phyloP scores from a whole-genome alignment of 164 flowering plant species.

The Aristolochia californica region DNA sequence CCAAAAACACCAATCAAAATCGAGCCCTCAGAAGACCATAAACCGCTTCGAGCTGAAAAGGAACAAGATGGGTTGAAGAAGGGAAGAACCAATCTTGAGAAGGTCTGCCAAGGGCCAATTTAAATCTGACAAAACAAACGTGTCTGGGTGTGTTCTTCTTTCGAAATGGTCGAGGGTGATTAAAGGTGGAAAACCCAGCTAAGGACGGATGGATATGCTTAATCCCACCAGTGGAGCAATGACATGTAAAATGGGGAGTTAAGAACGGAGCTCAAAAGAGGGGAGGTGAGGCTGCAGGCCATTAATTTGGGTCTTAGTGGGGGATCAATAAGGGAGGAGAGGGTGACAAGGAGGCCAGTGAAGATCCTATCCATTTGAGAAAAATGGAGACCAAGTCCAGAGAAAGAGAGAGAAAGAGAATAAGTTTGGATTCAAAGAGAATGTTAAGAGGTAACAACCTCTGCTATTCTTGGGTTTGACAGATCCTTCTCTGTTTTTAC shows the following conservation, averaged over 20 bases:
- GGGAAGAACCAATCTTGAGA: too few relatives aligned
- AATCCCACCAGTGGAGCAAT: constrained; percentile 2
- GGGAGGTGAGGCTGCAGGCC: neutral
- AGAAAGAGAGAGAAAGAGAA: too few relatives aligned
- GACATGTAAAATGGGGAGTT: constrained; percentile 4
- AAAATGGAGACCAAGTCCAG: neutral
- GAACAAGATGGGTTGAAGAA: too few relatives aligned
- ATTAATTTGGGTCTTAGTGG: neutral
- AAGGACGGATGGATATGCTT: constrained; percentile 1
- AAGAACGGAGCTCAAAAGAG: neutral
- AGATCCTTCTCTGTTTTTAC: too few relatives aligned
- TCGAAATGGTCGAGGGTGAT: neutral
- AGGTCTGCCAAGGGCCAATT: too few relatives aligned
- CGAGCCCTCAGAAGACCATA: too few relatives aligned
- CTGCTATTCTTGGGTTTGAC: too few relatives aligned
- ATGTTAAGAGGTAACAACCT: too few relatives aligned
- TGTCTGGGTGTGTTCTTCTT: neutral
- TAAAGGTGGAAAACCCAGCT: constrained; percentile 2
- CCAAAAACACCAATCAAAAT: too few relatives aligned
- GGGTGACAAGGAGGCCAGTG: constrained; percentile 1
- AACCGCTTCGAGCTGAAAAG: too few relatives aligned
- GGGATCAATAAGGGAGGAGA: neutral
- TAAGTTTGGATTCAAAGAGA: too few relatives aligned
- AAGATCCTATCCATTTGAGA: constrained; percentile 1
- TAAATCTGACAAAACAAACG: too few relatives aligned